Conservation (phyloP, 2,329 filamentous ascomycete species). For the Akanthomyces dipterigenus region DNA sequence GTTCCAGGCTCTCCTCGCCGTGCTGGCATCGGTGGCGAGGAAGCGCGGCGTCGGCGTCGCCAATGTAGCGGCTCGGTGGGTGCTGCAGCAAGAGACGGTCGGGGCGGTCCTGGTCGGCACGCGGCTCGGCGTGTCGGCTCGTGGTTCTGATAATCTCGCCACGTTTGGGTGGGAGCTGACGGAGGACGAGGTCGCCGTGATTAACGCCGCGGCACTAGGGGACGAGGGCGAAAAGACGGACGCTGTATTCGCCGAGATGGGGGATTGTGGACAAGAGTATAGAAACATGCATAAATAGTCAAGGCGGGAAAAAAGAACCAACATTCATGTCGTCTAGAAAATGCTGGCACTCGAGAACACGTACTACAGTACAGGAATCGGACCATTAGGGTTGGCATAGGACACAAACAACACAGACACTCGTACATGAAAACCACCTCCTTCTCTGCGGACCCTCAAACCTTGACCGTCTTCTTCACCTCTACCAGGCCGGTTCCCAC, state of each 20-base stretch:
- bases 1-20: conserved; percentile 36
- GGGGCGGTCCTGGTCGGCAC: conserved; percentile 43
- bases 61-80: conserved; percentile 41
- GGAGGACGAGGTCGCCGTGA: conserved; percentile 13
- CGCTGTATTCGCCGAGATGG: conserved; percentile 27
- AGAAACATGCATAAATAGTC: conserved; percentile 1
- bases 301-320: background rate
- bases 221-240: conserved; percentile 14
- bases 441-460: conserved; percentile 27
- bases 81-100: conserved; percentile 40
- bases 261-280: conserved; percentile 22
- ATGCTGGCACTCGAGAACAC: background rate
- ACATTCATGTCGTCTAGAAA: background rate
- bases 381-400: background rate
- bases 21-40: conserved; percentile 30
- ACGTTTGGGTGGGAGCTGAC: conserved; percentile 18
- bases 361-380: background rate
- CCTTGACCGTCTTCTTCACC: conserved; percentile 61
- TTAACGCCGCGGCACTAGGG: conserved; percentile 20
- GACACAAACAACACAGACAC: background rate
- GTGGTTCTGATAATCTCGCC: conserved; percentile 18
- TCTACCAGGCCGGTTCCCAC: conserved; percentile 72
- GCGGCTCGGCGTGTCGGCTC: conserved; percentile 23
- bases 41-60: conserved; percentile 35
- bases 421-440: background rate